phyloP scores from a whole-genome alignment of 2,329 filamentous ascomycete species.

The Alternaria sp. region DNA sequence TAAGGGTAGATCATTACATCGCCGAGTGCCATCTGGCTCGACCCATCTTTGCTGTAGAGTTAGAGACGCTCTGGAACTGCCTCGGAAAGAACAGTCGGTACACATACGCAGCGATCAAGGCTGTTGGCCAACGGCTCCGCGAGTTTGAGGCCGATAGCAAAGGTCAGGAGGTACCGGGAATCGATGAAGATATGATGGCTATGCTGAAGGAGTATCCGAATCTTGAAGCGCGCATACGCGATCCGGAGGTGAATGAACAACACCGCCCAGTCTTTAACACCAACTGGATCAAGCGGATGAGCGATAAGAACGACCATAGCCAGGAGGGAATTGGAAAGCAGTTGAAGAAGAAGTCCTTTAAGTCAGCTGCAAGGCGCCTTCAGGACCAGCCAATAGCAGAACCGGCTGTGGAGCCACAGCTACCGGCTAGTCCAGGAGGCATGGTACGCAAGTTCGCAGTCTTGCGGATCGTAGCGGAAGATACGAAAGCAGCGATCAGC shows the following conservation, averaged over 20 bases:
- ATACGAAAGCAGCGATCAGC: background rate
- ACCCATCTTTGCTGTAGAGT: slow-evolving; percentile 22
- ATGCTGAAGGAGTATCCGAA: slow-evolving; percentile 9
- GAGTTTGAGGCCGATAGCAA: background rate
- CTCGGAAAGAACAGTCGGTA: slow-evolving; percentile 26
- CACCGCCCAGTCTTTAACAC: slow-evolving; percentile 13
- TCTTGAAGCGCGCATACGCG: slow-evolving; percentile 14
- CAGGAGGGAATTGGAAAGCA: background rate
- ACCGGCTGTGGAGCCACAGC: background rate
- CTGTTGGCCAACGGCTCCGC: slow-evolving; percentile 4
- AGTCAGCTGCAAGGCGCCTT: background rate
- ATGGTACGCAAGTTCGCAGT: background rate
- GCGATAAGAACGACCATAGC: background rate
- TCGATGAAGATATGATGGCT: slow-evolving; percentile 7
- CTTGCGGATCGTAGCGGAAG: background rate
- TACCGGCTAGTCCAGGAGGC: background rate
- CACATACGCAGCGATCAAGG: slow-evolving; percentile 25
- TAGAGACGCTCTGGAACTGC: slow-evolving; percentile 29
- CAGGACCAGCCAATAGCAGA: too few relatives aligned
- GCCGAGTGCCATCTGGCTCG: slow-evolving; percentile 14
- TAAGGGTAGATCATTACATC: slow-evolving; percentile 24
- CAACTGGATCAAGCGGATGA: background rate
- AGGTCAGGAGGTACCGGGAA: background rate
- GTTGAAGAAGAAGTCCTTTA: background rate
- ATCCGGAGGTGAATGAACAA: slow-evolving; percentile 17